phyloP scores from a whole-genome alignment of 2,329 filamentous ascomycete species.

The Alternaria tenuissima region DNA sequence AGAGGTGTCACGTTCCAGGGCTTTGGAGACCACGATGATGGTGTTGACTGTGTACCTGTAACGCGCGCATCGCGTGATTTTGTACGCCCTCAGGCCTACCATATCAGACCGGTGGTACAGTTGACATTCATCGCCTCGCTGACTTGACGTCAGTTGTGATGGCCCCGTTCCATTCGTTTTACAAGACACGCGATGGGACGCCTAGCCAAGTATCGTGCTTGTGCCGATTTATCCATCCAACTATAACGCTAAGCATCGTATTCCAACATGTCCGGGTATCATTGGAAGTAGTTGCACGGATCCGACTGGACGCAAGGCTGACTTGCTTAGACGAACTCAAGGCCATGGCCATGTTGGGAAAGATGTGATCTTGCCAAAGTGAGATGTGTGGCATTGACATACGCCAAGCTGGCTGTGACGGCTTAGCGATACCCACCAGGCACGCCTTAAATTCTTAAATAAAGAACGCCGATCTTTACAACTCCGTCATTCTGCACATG shows the following conservation, averaged over 20 bases:
- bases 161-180: not conserved
- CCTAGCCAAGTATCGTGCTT: not conserved
- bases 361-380: no score
- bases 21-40: fast-evolving
- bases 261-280: not conserved
- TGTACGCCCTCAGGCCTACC: not conserved
- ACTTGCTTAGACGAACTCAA: no score
- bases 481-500: not conserved
- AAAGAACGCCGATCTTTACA: not conserved
- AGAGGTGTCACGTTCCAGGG: no score
- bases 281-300: not conserved
- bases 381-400: not conserved
- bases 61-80: not conserved
- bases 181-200: no score
- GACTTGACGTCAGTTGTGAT: not conserved
- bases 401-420: not conserved
- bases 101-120: no score
- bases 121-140: not conserved
- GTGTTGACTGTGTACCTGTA: not conserved
- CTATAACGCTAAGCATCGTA: no score
- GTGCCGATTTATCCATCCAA: no score
- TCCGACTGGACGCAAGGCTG: not conserved
- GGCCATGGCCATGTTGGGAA: not conserved
- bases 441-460: not conserved
- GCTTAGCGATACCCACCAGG: not conserved